Percentiles rank a stretch among this genome's conserved stretches.
Conservation (phyloP, 805 yeast genomes). For the Debaryomyces castellii region DNA sequence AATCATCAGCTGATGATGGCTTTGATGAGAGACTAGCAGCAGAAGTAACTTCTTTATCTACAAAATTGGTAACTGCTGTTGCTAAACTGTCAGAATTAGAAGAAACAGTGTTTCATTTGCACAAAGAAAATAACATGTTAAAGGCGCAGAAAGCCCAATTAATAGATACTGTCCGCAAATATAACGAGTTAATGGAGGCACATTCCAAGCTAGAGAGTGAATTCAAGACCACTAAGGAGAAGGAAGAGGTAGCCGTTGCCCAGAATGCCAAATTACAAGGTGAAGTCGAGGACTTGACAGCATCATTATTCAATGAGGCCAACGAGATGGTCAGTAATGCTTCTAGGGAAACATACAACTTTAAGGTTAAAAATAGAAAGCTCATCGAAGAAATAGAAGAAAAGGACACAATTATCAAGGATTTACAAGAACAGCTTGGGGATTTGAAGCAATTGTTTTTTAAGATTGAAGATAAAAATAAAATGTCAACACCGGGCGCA, state of each 20-base stretch:
- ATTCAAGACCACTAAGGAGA: conserved; percentile 15
- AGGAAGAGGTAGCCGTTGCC: conserved; percentile 50
- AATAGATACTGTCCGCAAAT: conserved; percentile 18
- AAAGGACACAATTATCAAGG: conserved; percentile 64
- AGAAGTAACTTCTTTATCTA: conserved; percentile 58
- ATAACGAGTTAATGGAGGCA: conserved; percentile 26
- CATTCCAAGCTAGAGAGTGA: conserved; percentile 31
- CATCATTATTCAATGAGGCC: conserved; percentile 78
- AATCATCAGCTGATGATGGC: conserved; percentile 10
- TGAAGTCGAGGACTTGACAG: conserved; percentile 80
- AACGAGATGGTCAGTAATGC: conserved; percentile 83
- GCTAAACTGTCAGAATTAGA: conserved; percentile 58
- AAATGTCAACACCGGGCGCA: conserved; percentile 7
- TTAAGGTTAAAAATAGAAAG: conserved; percentile 57
- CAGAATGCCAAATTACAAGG: conserved; percentile 61
- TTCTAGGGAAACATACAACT: conserved; percentile 60
- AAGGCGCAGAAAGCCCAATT: conserved; percentile 22
- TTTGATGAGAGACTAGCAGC: conserved; percentile 45
- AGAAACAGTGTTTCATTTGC: conserved; percentile 42
- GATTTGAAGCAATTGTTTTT: conserved; percentile 63
- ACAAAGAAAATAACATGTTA: conserved; percentile 32
- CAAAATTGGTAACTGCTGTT: conserved; percentile 59
- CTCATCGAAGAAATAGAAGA: conserved; percentile 57
- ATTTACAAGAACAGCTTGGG: conserved; percentile 63
- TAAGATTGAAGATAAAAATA: conserved; percentile 47